These are phyloP conservation scores for Pittosporum tobira DNA, from an alignment of 129 eudicot species.

Conservation along the genomic window DNA sequence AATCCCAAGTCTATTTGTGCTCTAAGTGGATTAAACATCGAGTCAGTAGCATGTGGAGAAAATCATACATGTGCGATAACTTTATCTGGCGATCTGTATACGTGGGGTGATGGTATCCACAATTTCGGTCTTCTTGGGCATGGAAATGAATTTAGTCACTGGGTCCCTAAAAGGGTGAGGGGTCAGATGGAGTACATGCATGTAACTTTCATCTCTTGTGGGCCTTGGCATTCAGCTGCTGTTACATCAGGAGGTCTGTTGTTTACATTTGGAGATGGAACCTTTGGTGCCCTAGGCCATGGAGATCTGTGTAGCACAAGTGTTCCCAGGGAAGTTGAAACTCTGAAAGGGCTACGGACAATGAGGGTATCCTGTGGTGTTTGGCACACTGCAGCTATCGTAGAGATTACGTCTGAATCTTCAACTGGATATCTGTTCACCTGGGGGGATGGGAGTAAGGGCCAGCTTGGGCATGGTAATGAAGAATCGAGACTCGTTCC, in stretches of 20 bases:
- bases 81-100: conserved; percentile 45
- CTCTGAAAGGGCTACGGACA: conserved; percentile 37
- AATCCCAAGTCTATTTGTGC: conserved; percentile 41
- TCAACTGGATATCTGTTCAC: conserved; percentile 44
- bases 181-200: conserved; percentile 44
- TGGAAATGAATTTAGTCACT: conserved; percentile 39
- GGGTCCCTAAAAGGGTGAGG: conserved; percentile 48
- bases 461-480: conserved; percentile 75
- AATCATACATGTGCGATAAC: conserved; percentile 56
- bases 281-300: conserved; percentile 72
- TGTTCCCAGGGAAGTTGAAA: conserved; percentile 44
- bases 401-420: conserved; percentile 28
- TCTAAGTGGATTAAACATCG: conserved; percentile 30
- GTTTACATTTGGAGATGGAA: conserved; percentile 69
- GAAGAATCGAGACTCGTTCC: conserved; percentile 42
- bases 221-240: conserved; percentile 77
- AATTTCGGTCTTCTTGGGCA: conserved; percentile 56
- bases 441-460: conserved; percentile 69
- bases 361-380: conserved; percentile 53
- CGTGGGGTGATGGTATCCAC: conserved; percentile 65
- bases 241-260: conserved; percentile 46
- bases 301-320: conserved; percentile 38
- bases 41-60: conserved; percentile 61
- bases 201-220: conserved; percentile 52
- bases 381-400: conserved; percentile 80